Conservation (phyloP, 345 rosid genomes). For the Citrus reticulata region DNA sequence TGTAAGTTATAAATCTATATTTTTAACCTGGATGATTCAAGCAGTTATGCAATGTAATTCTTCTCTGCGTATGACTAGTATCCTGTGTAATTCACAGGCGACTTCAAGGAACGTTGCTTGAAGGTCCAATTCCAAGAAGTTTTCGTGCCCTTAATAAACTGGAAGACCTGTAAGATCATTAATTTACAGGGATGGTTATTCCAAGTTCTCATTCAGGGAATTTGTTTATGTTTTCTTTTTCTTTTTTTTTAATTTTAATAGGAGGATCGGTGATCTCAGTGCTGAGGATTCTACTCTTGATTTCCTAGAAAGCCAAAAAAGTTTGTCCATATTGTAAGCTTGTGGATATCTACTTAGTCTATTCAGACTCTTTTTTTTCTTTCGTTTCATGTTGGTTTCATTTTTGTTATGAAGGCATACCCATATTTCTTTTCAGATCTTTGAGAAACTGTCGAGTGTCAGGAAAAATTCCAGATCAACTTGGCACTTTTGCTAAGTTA, state of each 20-base stretch:
- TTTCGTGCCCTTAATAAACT: conserved; percentile 31
- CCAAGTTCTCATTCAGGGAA: not conserved
- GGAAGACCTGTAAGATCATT: conserved; percentile 40
- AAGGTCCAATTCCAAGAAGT: conserved; percentile 57
- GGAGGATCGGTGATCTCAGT: conserved; percentile 52
- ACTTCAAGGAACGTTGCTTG: conserved; percentile 45
- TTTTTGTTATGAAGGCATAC: not conserved
- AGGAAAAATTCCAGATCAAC: conserved; percentile 42
- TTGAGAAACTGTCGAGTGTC: conserved; percentile 44
- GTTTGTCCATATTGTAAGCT: conserved; percentile 44
- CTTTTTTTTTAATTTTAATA: conserved; percentile 2
- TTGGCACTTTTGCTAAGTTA: conserved; percentile 33
- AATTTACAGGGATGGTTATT: not conserved
- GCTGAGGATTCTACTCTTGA: conserved; percentile 50
- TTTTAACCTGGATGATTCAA: not conserved
- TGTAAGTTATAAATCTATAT: conserved; percentile 27
- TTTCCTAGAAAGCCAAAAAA: conserved; percentile 37
- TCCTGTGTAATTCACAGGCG: conserved; percentile 28
- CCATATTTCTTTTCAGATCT: conserved; percentile 28
- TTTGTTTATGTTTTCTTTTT: not conserved
- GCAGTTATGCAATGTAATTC: not conserved
- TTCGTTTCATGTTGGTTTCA: not conserved
- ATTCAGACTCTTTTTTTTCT: not conserved
- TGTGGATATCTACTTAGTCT: not conserved
- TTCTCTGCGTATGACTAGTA: not conserved